Evolutionary conservation across 2,329 filamentous ascomycete genomes (phyloP).

Genomic region (Penicillium thymicola): DNA sequence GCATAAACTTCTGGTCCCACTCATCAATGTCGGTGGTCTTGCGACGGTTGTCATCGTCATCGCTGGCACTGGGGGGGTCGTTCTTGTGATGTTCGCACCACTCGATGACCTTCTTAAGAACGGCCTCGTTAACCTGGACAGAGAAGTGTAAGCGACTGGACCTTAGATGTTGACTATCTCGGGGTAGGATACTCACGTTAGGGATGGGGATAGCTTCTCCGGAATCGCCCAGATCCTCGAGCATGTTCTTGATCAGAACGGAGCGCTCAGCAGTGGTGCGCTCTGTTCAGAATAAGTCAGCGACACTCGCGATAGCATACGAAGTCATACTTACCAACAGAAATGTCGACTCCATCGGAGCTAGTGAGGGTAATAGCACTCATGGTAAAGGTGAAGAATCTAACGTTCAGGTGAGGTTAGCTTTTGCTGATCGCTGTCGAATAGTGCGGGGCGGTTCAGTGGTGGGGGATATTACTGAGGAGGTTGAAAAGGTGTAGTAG

Average conservation of each 20-base stretch:
- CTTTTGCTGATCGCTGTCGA: background rate
- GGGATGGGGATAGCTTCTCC: constrained; percentile 70
- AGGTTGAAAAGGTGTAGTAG: background rate
- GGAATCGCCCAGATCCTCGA: constrained; percentile 79
- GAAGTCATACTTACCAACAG: constrained; percentile 47
- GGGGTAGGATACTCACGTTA: constrained; percentile 32
- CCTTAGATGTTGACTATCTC: background rate
- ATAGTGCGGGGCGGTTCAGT: background rate
- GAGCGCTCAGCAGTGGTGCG: constrained; percentile 85
- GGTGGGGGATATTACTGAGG: background rate
- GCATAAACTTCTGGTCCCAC: constrained; percentile 99
- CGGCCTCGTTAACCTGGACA: constrained; percentile 77
- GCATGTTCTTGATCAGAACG: constrained; percentile 95
- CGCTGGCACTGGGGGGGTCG: constrained; percentile 75
- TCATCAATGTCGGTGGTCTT: constrained; percentile 99
- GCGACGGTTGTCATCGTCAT: constrained; percentile 91
- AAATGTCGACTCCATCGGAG: constrained; percentile 50
- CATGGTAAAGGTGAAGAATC: background rate
- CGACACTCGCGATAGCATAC: background rate
- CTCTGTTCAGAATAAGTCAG: constrained; percentile 51
- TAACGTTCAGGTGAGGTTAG: background rate
- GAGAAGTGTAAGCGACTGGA: background rate
- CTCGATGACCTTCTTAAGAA: constrained; percentile 93
- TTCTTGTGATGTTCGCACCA: constrained; percentile 96
- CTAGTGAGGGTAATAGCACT: constrained; percentile 47